A percentile compares a stretch with the other conserved stretches of the same genome.
Conservation (phyloP, 2,329 filamentous ascomycete species). For the Dactylellina parvicollis region DNA sequence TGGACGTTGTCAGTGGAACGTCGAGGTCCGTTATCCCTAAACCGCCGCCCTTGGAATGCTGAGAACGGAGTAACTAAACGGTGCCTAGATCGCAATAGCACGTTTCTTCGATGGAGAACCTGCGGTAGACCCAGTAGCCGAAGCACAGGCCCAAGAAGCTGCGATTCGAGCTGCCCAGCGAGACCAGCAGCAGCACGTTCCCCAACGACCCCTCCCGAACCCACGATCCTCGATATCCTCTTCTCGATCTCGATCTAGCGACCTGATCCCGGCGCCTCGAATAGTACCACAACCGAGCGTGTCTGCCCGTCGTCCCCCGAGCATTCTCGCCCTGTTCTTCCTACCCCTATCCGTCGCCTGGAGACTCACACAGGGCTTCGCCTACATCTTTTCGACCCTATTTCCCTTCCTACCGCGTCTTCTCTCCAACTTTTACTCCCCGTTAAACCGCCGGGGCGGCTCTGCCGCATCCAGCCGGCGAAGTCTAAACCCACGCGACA, state of each 20-base stretch:
- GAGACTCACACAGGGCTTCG: constrained; percentile 74
- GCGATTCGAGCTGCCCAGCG: constrained; percentile 66
- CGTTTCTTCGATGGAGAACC: constrained; percentile 98
- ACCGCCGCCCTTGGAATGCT: not conserved
- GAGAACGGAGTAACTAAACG: constrained; percentile 55
- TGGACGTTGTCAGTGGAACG: constrained; percentile 92
- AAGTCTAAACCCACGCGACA: constrained; percentile 83
- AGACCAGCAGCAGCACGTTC: constrained; percentile 61
- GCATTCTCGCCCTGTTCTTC: constrained; percentile 80
- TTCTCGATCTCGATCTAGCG: constrained; percentile 59
- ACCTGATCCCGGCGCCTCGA: constrained; percentile 77
- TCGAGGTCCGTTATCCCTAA: constrained; percentile 70
- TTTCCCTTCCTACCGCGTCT: constrained; percentile 81
- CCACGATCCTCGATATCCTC: constrained; percentile 59
- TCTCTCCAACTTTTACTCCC: constrained; percentile 62
- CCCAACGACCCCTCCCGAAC: constrained; percentile 33
- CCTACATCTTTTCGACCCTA: constrained; percentile 75
- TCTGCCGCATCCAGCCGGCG: constrained; percentile 68
- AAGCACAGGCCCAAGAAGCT: constrained; percentile 73
- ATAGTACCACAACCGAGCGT: constrained; percentile 80
- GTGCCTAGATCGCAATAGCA: constrained; percentile 82
- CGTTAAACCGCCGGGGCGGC: constrained; percentile 37
- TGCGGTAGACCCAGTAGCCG: constrained; percentile 76
- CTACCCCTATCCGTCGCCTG: constrained; percentile 83
- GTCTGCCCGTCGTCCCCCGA: constrained; percentile 74